Evolutionary conservation across 2,329 filamentous ascomycete species (phyloP), one percentile per base, ranked within the genome.

Genomic region (Alternaria arborescens): DNA sequence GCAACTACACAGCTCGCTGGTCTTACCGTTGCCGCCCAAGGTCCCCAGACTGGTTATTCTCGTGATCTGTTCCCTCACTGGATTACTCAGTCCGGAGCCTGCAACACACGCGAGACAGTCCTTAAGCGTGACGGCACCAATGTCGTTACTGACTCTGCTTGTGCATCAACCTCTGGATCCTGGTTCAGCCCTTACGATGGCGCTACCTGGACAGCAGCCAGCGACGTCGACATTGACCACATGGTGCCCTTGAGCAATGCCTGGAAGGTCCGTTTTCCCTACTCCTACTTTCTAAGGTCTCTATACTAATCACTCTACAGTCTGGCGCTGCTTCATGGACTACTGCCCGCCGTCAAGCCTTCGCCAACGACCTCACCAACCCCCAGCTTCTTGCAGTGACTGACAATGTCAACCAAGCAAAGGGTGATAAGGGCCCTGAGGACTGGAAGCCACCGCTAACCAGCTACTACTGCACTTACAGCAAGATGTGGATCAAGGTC

Each of bases 361-460:
- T 93, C 72, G 92, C 92, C 67, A 95, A 93, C 78, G 92, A 95
- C 79, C 76, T 94, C 60, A 85, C 81, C 1, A 86, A 89, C 55
- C 92, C 92, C 0, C 91, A 95, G 80, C 85, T 95, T 30, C 86
- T 91, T 79, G 90, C 92, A 34, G 91, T 95, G 8, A 94, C 91
- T 4, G 90, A 91, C 75, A 87, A 85, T 55, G 88, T 93, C 67
- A 96, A 96, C 80, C 82, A 88, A 69, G 67, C 81, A 34, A 95
- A 94, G 83, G 81, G 91, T n/a, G 91, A 93, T 77, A 80, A 83
- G 66, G 88, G 88, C 54, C 91, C 92, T 0, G 92, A 94, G 72
- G 77, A 80, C 11, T 96, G 92, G 91, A 90, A 92, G 81, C 92
- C 91, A 12, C 67, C 69, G 61, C 71, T 73, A 64, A 67, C 78